Base-by-base conservation (phyloP, 441 rosid species). In the Croton laevigatus region DNA sequence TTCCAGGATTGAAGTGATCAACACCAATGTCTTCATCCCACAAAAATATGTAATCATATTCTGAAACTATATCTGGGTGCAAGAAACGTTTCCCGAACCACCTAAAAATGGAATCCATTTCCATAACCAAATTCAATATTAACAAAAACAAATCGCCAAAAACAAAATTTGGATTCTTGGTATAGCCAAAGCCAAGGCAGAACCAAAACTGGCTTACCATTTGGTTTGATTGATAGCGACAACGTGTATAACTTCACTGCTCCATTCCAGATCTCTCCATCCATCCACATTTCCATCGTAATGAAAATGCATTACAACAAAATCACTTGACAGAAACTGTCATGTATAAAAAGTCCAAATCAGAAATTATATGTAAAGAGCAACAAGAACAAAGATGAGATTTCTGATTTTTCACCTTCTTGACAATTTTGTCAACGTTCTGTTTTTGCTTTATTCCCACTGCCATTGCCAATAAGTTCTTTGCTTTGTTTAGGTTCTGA, bases 21-120 rank as follows among this genome's bases (percentile, higher is more conserved):
- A 93, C 90, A 66, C 91, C 93, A 48, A 93, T 85, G 73, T 93
- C 97, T 84, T 93, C 98, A 75, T 91, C 97, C 98, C 98, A 93
- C 20, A 93, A 79, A 80, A 93, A 93, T 66, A 93, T 84, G 66
- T 89, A 93, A 8, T 78, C 83, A 66, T 88, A 93, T 64, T 82
- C 86, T 6, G 86, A 77, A 53, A 91, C 81, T 55, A 91, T 91
- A 83, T 91, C 93, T 0, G 94, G 97, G 75, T 91, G 97, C 64
- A 93, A 78, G 76, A 93, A 88, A 37, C 89, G 86, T 76, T 87
- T 83, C 16, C 86, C 87, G 66, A 87, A 87, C 98, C 97, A 93
- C 97, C 96, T 91, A 69, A 59, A 37, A 53, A 53, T 40, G 48
- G 59, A 37, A 72, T 69, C 34, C 8, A 10, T 22, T 10, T 22